Conservation (phyloP, 208 protist genomes). For the Leishmania tropica region DNA sequence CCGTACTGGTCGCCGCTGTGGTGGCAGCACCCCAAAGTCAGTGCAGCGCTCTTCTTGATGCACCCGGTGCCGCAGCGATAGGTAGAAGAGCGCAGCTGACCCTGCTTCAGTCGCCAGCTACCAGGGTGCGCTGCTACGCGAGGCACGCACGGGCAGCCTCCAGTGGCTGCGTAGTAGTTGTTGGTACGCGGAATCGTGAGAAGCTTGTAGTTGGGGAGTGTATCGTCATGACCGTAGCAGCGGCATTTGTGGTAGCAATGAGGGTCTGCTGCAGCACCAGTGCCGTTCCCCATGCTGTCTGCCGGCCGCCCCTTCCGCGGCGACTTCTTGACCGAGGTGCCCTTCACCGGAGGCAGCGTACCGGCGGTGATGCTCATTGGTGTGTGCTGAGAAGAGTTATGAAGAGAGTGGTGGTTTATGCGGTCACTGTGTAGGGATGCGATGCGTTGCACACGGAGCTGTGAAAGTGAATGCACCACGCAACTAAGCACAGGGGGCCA, state of each 20-base stretch:
- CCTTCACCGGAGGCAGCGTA: conserved; percentile 25
- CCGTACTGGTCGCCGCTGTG: conserved; percentile 69
- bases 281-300: conserved; percentile 1
- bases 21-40: conserved; percentile 42
- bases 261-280: conserved; percentile 1
- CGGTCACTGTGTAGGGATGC: not conserved
- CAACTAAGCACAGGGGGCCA: not conserved
- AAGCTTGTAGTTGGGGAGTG: conserved; percentile 71
- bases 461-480: not conserved
- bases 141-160: conserved; percentile 79
- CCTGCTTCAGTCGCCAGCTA: conserved; percentile 64
- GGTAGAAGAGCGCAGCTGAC: conserved; percentile 60
- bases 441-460: not conserved
- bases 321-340: conserved; percentile 10
- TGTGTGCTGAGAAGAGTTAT: not conserved
- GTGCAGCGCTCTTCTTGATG: conserved; percentile 29
- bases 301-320: conserved; percentile 10
- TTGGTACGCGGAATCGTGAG: conserved; percentile 75
- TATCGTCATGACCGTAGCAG: conserved; percentile 61
- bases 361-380: conserved; percentile 13
- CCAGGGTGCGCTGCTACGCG: conserved; percentile 66
- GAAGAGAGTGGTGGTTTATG: not conserved
- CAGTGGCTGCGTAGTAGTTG: conserved; percentile 75
- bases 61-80: conserved; percentile 43
- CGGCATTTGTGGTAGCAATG: conserved; percentile 50